Evolutionary conservation across 2,329 filamentous ascomycete species (phyloP).

Genomic region (Nothophoma quercina): DNA sequence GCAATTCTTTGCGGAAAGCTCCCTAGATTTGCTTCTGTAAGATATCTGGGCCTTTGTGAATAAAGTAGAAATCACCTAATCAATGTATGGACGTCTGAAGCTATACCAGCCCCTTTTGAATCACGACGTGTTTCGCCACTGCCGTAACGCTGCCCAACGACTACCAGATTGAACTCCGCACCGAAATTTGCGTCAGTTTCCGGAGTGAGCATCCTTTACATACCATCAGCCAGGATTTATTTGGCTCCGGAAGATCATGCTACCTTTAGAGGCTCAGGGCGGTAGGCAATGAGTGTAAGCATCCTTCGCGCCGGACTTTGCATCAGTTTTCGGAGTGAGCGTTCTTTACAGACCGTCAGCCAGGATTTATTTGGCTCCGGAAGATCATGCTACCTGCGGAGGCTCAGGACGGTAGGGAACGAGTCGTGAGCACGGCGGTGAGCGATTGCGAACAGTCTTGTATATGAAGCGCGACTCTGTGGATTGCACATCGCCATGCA

Average conservation of each 20-base stretch:
- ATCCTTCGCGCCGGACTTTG: neutral
- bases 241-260: neutral
- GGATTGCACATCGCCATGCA: neutral
- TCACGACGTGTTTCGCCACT: no score
- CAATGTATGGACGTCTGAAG: neutral
- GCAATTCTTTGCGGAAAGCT: neutral
- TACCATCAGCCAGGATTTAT: neutral
- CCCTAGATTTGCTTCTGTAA: neutral
- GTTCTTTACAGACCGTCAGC: neutral
- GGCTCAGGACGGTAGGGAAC: neutral
- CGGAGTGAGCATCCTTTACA: neutral
- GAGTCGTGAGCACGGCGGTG: neutral
- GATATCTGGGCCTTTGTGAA: neutral
- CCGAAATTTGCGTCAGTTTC: neutral
- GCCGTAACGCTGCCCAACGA: neutral
- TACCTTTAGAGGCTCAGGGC: neutral
- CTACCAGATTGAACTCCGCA: neutral
- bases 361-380: neutral
- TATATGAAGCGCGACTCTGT: neutral
- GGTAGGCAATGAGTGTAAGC: neutral
- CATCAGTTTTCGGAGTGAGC: neutral
- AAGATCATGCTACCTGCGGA: neutral
- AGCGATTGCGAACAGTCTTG: neutral
- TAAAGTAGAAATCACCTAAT: neutral
- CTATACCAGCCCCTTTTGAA: no score